Percentiles rank a stretch among this genome's conserved stretches.
These are phyloP conservation scores for Gymnopilus junonius DNA, from an alignment of 768 basidiomycete species.

Conservation along the genomic window DNA sequence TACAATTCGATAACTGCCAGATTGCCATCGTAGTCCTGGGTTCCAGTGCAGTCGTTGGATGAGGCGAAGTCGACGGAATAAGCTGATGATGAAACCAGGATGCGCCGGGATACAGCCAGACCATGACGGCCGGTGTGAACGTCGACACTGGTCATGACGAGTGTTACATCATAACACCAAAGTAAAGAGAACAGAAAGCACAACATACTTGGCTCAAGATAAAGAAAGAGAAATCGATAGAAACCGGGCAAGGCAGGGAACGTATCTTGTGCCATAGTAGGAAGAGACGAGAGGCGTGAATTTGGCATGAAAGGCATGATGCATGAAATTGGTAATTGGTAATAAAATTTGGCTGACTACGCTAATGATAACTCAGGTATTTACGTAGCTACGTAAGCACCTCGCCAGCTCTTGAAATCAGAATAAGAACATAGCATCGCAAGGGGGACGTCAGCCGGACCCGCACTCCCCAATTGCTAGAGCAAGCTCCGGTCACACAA, in stretches of 20 bases:
- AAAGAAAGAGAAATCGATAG: constrained; percentile 65
- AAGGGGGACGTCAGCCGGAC: no score
- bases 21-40: constrained; percentile 61
- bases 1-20: constrained; percentile 73
- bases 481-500: no score
- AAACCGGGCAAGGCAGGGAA: constrained; percentile 67
- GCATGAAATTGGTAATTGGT: no score
- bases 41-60: constrained; percentile 40
- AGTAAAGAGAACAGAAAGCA: background rate
- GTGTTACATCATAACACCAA: background rate
- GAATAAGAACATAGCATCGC: no score
- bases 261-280: constrained; percentile 25
- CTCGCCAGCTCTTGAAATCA: background rate
- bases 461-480: no score
- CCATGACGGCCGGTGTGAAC: constrained; percentile 38
- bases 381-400: no score
- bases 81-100: constrained; percentile 72
- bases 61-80: constrained; percentile 49
- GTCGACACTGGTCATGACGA: constrained; percentile 37
- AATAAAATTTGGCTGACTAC: no score
- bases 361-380: no score
- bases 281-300: constrained; percentile 12
- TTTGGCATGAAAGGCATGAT: no score
- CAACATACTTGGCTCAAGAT: constrained; percentile 63
- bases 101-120: constrained; percentile 63